Evolutionary conservation across 2,329 filamentous ascomycete genomes (phyloP).

Genomic region (Lizonia empirigonia): DNA sequence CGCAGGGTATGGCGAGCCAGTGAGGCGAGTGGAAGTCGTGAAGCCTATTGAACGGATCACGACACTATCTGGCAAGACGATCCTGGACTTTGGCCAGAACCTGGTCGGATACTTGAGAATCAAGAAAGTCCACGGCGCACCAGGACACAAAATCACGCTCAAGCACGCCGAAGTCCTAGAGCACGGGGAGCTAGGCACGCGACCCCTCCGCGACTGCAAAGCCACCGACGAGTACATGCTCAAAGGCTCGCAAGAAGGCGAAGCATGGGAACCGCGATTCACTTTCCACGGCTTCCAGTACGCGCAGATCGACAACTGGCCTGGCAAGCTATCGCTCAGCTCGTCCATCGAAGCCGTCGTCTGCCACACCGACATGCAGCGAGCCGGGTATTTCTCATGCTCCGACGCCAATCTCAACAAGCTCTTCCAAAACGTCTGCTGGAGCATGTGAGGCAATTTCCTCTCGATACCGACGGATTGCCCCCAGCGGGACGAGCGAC

Average conservation of each 20-base stretch:
- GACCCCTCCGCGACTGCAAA: conserved; percentile 1
- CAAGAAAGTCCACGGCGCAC: background rate
- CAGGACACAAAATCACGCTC: background rate
- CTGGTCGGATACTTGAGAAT: conserved; percentile 4
- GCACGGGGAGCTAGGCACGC: background rate
- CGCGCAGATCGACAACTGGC: conserved; percentile 4
- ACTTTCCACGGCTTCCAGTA: conserved; percentile 7
- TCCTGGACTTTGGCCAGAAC: conserved; percentile 8
- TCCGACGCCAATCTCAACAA: conserved; percentile 46
- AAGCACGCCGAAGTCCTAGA: conserved; percentile 6
- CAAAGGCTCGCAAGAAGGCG: background rate
- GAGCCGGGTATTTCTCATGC: background rate
- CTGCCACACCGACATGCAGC: conserved; percentile 1
- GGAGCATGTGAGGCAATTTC: conserved; percentile 66
- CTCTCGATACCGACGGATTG: conserved; percentile 48
- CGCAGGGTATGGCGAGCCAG: background rate
- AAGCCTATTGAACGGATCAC: background rate
- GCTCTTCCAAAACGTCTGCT: conserved; percentile 60
- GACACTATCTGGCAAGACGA: background rate
- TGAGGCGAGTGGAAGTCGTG: background rate
- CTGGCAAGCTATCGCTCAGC: background rate
- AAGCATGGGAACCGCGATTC: conserved; percentile 4
- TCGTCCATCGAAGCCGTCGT: conserved; percentile 2
- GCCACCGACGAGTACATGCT: conserved; percentile 1
- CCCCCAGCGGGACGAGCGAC: conserved; percentile 60